Percentiles rank a stretch among this genome's conserved stretches.
Evolutionary conservation across 352 stramenopile species (phyloP).

Genomic region (Lagenidium giganteum): DNA sequence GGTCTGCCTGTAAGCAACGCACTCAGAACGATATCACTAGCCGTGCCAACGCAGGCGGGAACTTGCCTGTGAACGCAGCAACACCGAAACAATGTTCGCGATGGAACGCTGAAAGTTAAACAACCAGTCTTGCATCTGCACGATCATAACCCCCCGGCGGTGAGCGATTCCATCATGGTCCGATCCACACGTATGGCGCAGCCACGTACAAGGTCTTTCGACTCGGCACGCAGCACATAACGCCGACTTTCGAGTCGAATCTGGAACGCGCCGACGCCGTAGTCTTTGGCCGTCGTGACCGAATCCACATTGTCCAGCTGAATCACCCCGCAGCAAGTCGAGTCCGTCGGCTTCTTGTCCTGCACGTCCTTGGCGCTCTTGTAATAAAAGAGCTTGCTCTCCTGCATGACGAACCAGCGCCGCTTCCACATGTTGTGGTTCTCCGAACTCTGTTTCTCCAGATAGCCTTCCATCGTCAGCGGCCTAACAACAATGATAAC

Average conservation of each 20-base stretch:
- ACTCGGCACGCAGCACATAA: slow-evolving; percentile 75
- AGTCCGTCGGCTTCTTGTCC: slow-evolving; percentile 50
- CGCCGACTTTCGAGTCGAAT: slow-evolving; percentile 73
- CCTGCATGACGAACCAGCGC: slow-evolving; percentile 85
- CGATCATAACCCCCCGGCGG: no score
- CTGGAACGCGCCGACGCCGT: slow-evolving; percentile 75
- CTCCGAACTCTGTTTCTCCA: slow-evolving; percentile 82
- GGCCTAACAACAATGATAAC: no score
- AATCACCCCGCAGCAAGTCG: slow-evolving; percentile 67
- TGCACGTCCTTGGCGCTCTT: slow-evolving; percentile 49
- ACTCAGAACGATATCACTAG: no score
- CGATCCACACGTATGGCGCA: background rate
- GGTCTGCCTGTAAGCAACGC: slow-evolving; percentile 34
- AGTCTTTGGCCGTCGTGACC: slow-evolving; percentile 84
- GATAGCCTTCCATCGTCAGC: slow-evolving; percentile 72
- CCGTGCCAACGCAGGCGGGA: background rate
- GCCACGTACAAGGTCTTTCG: slow-evolving; percentile 67
- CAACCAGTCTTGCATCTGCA: slow-evolving; percentile 84
- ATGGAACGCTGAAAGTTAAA: slow-evolving; percentile 90
- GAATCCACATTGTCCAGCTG: slow-evolving; percentile 79
- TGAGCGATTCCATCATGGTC: background rate
- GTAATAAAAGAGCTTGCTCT: slow-evolving; percentile 83
- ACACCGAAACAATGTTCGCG: slow-evolving; percentile 75
- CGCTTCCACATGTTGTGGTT: slow-evolving; percentile 65
- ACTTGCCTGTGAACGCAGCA: slow-evolving; percentile 59